Evolutionary conservation across 129 eudicot species (phyloP).

Genomic region (Chrysanthemum lavandulifolium): DNA sequence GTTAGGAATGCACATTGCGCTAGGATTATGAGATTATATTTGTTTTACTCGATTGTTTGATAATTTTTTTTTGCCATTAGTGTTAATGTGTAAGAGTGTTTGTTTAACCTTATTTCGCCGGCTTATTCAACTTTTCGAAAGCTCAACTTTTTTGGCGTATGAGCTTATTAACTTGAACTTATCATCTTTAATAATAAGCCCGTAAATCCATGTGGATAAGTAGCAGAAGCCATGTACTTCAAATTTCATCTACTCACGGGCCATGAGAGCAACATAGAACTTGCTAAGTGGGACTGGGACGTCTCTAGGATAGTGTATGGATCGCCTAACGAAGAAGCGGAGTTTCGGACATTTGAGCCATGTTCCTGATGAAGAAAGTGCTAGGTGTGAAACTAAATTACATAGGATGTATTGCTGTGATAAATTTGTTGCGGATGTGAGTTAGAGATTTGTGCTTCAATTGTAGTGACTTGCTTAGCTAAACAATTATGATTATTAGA

Average conservation of each 20-base stretch:
- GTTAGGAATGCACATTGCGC: too few species aligned
- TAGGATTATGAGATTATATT: neutral
- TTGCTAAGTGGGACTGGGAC: too few species aligned
- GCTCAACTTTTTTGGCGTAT: too few species aligned
- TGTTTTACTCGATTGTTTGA: neutral
- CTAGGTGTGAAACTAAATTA: neutral
- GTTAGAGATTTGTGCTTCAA: neutral
- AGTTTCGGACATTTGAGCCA: neutral
- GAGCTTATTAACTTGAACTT: too few species aligned
- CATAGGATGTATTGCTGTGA: neutral
- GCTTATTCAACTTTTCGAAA: too few species aligned
- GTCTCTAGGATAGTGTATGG: too few species aligned
- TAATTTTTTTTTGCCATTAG: conserved; percentile 8
- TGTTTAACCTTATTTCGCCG: too few species aligned
- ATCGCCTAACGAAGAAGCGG: neutral
- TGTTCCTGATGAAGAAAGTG: neutral
- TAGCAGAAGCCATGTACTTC: neutral
- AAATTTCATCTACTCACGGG: neutral
- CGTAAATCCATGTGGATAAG: too few species aligned
- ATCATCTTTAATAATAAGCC: too few species aligned
- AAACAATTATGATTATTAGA: too few species aligned
- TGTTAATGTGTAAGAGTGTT: neutral
- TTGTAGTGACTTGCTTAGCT: too few species aligned
- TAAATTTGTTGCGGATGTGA: neutral
- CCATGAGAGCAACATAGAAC: too few species aligned